These are phyloP conservation scores for Bombardia bombarda DNA, from an alignment of 495 filamentous ascomycete species.

Conservation along the genomic window DNA sequence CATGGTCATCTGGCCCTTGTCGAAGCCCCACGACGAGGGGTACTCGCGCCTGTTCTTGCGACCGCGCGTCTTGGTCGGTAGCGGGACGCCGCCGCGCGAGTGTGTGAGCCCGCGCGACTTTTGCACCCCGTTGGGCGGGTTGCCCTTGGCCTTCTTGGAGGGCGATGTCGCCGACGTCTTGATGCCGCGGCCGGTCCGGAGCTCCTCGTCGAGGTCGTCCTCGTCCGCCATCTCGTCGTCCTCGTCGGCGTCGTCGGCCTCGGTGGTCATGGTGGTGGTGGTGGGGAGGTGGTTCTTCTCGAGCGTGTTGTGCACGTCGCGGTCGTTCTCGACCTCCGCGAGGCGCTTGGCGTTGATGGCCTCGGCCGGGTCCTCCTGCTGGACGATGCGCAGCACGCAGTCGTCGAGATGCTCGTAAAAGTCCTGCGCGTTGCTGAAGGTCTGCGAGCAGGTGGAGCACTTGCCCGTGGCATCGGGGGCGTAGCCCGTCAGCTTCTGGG, in stretches of 20 bases:
- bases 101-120: slow-evolving; percentile 52
- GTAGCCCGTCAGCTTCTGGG: slow-evolving; percentile 55
- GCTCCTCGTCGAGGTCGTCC: slow-evolving; percentile 34
- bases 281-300: slow-evolving; percentile 68
- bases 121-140: slow-evolving; percentile 41
- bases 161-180: slow-evolving; percentile 22
- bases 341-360: slow-evolving; percentile 87
- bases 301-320: slow-evolving; percentile 74
- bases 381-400: slow-evolving; percentile 94
- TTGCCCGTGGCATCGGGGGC: slow-evolving; percentile 76
- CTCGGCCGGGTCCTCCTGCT: slow-evolving; percentile 93
- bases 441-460: slow-evolving; percentile 89
- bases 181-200: slow-evolving; percentile 16
- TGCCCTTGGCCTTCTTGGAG: slow-evolving; percentile 30
- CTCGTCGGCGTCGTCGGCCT: slow-evolving; percentile 60
- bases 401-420: slow-evolving; percentile 99
- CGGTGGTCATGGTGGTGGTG: slow-evolving; percentile 45
- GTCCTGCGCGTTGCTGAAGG: slow-evolving; percentile 90
- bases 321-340: slow-evolving; percentile 73
- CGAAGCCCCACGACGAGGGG: slow-evolving; percentile 85
- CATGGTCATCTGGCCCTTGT: slow-evolving; percentile 86
- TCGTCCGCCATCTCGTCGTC: slow-evolving; percentile 53
- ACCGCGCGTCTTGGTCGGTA: slow-evolving; percentile 54
- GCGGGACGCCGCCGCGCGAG: slow-evolving; percentile 52
- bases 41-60: slow-evolving; percentile 85